Evolutionary conservation across 2,329 filamentous ascomycete species (phyloP).

Genomic region (Ophiocordyceps robertsii): DNA sequence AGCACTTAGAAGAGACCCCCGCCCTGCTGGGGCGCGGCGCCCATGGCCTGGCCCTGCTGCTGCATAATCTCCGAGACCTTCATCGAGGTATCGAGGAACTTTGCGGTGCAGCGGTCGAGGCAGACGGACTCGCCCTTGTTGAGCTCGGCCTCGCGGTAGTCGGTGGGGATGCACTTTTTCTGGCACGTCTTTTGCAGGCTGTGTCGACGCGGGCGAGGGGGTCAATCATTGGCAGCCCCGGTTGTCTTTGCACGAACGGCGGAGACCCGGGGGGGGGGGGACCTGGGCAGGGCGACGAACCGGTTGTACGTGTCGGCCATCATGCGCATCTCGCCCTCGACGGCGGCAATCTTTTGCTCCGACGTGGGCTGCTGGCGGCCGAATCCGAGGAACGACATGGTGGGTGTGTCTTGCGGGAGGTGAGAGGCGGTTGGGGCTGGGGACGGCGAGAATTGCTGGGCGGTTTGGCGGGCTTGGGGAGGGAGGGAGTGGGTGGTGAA

Average conservation of each 20-base stretch:
- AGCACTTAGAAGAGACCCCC: constrained; percentile 18
- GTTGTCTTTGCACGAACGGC: too few species aligned
- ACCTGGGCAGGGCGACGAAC: constrained; percentile 34
- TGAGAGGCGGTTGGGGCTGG: too few species aligned
- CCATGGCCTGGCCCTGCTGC: constrained; percentile 60
- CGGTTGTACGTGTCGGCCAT: constrained; percentile 97
- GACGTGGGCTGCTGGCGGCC: constrained; percentile 71
- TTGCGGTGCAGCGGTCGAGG: constrained; percentile 90
- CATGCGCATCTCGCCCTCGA: constrained; percentile 96
- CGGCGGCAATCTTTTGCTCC: constrained; percentile 92
- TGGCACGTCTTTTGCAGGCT: constrained; percentile 83
- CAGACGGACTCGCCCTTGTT: constrained; percentile 99
- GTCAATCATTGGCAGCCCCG: not conserved
- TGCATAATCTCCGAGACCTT: constrained; percentile 97
- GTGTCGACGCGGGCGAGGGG: too few species aligned
- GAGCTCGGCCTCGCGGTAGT: constrained; percentile 91
- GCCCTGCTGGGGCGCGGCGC: constrained; percentile 26
- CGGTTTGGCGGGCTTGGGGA: too few species aligned
- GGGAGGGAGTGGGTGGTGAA: not conserved
- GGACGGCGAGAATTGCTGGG: too few species aligned
- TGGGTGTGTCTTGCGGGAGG: not conserved
- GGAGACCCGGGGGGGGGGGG: not conserved
- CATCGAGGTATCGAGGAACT: constrained; percentile 98
- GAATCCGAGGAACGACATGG: constrained; percentile 26
- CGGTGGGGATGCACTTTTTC: constrained; percentile 80